These are phyloP conservation scores for Protomyces inouyei DNA, from an alignment of 1,139 yeast species.

Conservation along the genomic window DNA sequence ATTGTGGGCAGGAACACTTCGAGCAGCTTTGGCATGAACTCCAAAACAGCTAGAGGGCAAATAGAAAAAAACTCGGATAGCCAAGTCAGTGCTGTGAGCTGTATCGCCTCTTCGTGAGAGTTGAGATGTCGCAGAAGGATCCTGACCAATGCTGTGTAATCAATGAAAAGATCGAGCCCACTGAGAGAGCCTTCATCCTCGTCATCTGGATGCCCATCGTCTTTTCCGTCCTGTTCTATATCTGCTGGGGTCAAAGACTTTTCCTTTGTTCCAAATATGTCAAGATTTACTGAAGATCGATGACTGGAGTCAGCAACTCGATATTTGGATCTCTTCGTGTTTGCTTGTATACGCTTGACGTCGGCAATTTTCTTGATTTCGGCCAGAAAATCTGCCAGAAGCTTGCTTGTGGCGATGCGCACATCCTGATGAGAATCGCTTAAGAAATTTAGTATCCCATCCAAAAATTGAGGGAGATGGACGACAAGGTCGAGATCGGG, in stretches of 20 bases:
- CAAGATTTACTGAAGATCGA: not conserved
- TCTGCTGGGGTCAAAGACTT: not conserved
- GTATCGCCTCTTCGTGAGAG: slow-evolving; percentile 69
- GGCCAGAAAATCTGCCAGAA: slow-evolving; percentile 67
- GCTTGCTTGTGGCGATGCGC: slow-evolving; percentile 73
- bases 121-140: slow-evolving; percentile 75
- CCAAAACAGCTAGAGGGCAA: slow-evolving; percentile 69
- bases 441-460: slow-evolving; percentile 74
- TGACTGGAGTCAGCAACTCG: slow-evolving; percentile 27
- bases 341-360: slow-evolving; percentile 34
- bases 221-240: slow-evolving; percentile 36
- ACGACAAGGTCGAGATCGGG: slow-evolving; percentile 87
- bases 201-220: slow-evolving; percentile 50
- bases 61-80: slow-evolving; percentile 66
- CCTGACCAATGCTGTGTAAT: slow-evolving; percentile 73
- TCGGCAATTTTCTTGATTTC: slow-evolving; percentile 74
- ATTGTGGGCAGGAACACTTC: slow-evolving; percentile 54
- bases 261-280: not conserved
- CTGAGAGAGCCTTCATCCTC: slow-evolving; percentile 4
- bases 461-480: slow-evolving; percentile 81
- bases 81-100: slow-evolving; percentile 79
- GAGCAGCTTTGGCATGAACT: slow-evolving; percentile 56
- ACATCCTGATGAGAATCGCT: slow-evolving; percentile 86
- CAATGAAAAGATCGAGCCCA: slow-evolving; percentile 70
- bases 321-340: slow-evolving; percentile 35